Conservation (phyloP, 306 rosid species). For the Dryas alaskensis region DNA sequence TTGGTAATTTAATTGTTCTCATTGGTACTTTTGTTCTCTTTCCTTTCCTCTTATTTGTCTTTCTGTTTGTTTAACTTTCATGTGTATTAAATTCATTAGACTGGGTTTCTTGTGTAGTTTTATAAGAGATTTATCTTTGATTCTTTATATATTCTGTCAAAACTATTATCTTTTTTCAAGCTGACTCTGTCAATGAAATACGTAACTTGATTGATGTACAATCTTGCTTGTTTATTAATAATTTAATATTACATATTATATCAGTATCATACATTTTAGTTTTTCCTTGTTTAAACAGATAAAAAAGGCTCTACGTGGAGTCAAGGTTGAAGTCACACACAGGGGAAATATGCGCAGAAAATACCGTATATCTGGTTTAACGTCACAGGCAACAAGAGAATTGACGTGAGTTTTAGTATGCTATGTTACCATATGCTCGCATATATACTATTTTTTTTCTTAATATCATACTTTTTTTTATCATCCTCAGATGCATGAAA, state of each 20-base stretch:
- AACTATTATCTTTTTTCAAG: background rate
- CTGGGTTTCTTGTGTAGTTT: background rate
- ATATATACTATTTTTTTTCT: background rate
- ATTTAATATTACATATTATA: too few relatives aligned
- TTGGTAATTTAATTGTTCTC: background rate
- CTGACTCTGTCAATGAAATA: background rate
- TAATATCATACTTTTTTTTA: background rate
- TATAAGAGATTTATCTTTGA: background rate
- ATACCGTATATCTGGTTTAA: constrained; percentile 86
- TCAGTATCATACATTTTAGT: background rate
- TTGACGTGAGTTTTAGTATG: constrained; percentile 55
- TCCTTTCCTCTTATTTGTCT: background rate
- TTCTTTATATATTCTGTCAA: background rate
- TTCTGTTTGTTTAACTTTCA: background rate
- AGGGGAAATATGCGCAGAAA: constrained; percentile 94
- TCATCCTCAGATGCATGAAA: background rate
- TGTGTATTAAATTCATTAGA: background rate
- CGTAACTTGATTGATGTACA: background rate
- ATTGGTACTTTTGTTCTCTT: background rate
- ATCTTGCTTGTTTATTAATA: background rate
- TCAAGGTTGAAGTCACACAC: constrained; percentile 94
- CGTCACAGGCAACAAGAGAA: constrained; percentile 90
- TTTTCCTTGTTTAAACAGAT: constrained; percentile 46
- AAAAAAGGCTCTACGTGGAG: constrained; percentile 91
- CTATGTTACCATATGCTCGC: background rate